Percentiles rank a stretch among this genome's conserved stretches.
Conservation (phyloP, 345 rosid species). For the Turnera subulata region DNA sequence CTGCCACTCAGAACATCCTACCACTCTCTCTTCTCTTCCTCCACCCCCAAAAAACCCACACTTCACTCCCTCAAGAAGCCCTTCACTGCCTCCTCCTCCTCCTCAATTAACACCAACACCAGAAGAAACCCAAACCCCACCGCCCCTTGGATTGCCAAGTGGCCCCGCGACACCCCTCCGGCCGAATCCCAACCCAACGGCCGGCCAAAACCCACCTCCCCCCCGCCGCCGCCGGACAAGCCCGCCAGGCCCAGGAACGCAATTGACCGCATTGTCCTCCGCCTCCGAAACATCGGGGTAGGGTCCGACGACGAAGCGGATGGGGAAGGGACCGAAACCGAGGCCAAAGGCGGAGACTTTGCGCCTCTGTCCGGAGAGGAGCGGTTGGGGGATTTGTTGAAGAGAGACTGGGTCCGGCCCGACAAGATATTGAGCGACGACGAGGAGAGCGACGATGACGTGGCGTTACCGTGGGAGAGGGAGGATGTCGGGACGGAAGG, state of each 20-base stretch:
- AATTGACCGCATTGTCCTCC: constrained; percentile 77
- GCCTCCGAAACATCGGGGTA: constrained; percentile 74
- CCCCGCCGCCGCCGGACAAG: background rate
- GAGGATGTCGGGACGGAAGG: constrained; percentile 28
- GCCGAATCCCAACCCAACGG: constrained; percentile 12
- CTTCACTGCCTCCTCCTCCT: constrained; percentile 27
- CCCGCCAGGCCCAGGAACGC: constrained; percentile 60
- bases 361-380: constrained; percentile 66
- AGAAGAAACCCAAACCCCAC: constrained; percentile 25
- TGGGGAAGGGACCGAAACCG: constrained; percentile 9
- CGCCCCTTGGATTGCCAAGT: constrained; percentile 54
- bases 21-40: constrained; percentile 40
- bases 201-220: constrained; percentile 24
- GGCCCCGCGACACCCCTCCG: constrained; percentile 11
- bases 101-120: constrained; percentile 31
- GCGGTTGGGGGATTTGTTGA: constrained; percentile 69
- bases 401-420: constrained; percentile 86
- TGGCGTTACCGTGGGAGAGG: constrained; percentile 62
- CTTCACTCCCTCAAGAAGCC: constrained; percentile 26
- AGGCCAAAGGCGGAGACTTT: constrained; percentile 20
- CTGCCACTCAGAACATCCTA: constrained; percentile 56
- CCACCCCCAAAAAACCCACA: constrained; percentile 29
- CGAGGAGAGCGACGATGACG: constrained; percentile 32
- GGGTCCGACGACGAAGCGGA: constrained; percentile 67
- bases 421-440: constrained; percentile 43